A percentile compares a stretch with the other conserved stretches of the same genome.
These are phyloP conservation scores for Excoecaria agallocha DNA, from an alignment of 345 rosid species.

Conservation along the genomic window DNA sequence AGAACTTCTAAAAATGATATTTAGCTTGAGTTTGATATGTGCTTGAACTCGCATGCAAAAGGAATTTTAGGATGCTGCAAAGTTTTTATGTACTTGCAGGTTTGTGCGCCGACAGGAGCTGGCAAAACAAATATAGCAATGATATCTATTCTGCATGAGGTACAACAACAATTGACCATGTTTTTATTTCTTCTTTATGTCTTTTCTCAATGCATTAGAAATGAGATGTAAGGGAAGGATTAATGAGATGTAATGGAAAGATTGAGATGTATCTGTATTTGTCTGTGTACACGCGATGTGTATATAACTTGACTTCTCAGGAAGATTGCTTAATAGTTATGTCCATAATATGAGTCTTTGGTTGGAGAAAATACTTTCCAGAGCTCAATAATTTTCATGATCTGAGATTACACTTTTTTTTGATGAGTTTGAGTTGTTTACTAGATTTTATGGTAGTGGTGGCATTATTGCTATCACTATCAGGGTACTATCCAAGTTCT, in stretches of 20 bases:
- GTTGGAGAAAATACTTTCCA: neutral
- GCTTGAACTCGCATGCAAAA: neutral
- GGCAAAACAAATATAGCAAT: slow-evolving; percentile 98
- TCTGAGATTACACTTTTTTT: neutral
- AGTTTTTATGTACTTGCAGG: slow-evolving; percentile 50
- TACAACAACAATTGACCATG: slow-evolving; percentile 18
- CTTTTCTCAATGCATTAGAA: slow-evolving; percentile 11
- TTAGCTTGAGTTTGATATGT: neutral
- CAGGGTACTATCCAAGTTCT: neutral
- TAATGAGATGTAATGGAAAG: neutral
- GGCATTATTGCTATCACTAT: neutral
- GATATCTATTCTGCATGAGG: slow-evolving; percentile 95
- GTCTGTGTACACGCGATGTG: neutral
- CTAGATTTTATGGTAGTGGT: slow-evolving; percentile 1
- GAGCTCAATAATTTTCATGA: neutral
- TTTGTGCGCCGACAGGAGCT: slow-evolving; percentile 99
- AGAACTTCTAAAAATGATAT: neutral
- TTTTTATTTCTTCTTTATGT: slow-evolving; percentile 12
- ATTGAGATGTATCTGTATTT: neutral
- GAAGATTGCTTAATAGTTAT: slow-evolving; percentile 4
- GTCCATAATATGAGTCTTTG: neutral
- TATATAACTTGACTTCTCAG: neutral
- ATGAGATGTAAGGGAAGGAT: neutral
- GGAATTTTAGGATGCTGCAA: slow-evolving; percentile 6
- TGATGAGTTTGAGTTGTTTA: neutral